A percentile compares a stretch with the other conserved stretches of the same genome.
These are phyloP conservation scores for Metschnikowia rubicola DNA, from an alignment of 805 yeast species.

Conservation along the genomic window DNA sequence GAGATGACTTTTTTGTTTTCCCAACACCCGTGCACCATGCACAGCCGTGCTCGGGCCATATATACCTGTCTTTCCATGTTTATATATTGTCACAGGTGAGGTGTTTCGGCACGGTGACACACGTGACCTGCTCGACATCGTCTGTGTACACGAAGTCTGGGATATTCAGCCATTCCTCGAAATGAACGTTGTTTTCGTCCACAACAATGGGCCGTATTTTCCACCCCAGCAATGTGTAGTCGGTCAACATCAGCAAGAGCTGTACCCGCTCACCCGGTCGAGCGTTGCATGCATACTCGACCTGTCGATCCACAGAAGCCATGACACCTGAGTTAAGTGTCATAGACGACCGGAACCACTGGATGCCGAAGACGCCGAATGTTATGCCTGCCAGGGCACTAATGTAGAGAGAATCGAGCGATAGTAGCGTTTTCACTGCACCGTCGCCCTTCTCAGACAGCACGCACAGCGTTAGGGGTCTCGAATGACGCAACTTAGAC, in stretches of 20 bases:
- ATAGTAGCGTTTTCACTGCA: slow-evolving; percentile 6
- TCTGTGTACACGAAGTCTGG: slow-evolving; percentile 1
- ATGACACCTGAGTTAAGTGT: neutral
- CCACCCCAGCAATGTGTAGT: slow-evolving; percentile 8
- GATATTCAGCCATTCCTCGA: slow-evolving; percentile 4
- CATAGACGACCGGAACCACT: slow-evolving; percentile 1
- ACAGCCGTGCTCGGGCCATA: too few relatives aligned
- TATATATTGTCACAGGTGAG: slow-evolving; percentile 1
- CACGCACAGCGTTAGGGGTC: slow-evolving; percentile 9
- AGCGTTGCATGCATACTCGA: slow-evolving; percentile 11
- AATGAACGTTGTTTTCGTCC: neutral
- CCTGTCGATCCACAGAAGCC: slow-evolving; percentile 5
- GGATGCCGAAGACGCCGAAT: slow-evolving; percentile 1
- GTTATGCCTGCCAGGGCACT: neutral
- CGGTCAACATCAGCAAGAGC: slow-evolving; percentile 1
- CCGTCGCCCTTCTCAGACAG: slow-evolving; percentile 6
- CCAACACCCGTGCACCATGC: neutral
- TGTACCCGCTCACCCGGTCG: slow-evolving; percentile 9
- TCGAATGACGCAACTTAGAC: neutral
- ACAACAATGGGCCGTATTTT: slow-evolving; percentile 1
- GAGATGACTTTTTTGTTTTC: neutral
- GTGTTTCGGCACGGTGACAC: slow-evolving; percentile 6
- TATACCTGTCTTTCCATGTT: too few relatives aligned
- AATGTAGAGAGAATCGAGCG: neutral
- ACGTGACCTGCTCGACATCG: slow-evolving; percentile 4